Conservation (phyloP, 768 basidiomycete genomes). For the Daedaleopsis nitida region DNA sequence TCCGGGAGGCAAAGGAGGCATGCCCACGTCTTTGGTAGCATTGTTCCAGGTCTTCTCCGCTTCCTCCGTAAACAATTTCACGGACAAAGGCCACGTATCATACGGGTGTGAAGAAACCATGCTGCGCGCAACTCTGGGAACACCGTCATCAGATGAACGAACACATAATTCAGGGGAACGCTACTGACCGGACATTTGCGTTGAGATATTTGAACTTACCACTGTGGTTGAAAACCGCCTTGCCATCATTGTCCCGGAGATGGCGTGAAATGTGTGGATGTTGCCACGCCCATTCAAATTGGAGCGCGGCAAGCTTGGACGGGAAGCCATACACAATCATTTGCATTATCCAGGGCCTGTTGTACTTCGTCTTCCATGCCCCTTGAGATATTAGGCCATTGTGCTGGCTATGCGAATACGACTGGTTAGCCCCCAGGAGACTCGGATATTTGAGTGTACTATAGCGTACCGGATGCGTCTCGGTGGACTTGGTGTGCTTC, state of each 20-base stretch:
- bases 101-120: conserved; percentile 73
- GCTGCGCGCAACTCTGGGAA: conserved; percentile 52
- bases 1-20: conserved; percentile 50
- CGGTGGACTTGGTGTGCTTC: conserved; percentile 69
- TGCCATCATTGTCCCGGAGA: conserved; percentile 48
- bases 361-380: conserved; percentile 62
- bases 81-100: conserved; percentile 69
- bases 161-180: background rate
- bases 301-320: conserved; percentile 69
- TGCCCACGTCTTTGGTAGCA: conserved; percentile 24
- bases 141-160: background rate
- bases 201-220: conserved; percentile 35
- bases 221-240: conserved; percentile 40
- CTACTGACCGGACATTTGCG: conserved; percentile 50
- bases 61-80: conserved; percentile 72
- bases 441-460: background rate
- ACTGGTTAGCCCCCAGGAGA: background rate
- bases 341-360: conserved; percentile 80
- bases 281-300: conserved; percentile 90
- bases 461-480: conserved; percentile 56
- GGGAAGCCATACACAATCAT: conserved; percentile 88
- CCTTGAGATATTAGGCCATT: conserved; percentile 78
- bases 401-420: conserved; percentile 56
- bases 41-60: conserved; percentile 57
- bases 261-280: conserved; percentile 73